Conservation (phyloP, 306 rosid species). For the Quercus rubra region DNA sequence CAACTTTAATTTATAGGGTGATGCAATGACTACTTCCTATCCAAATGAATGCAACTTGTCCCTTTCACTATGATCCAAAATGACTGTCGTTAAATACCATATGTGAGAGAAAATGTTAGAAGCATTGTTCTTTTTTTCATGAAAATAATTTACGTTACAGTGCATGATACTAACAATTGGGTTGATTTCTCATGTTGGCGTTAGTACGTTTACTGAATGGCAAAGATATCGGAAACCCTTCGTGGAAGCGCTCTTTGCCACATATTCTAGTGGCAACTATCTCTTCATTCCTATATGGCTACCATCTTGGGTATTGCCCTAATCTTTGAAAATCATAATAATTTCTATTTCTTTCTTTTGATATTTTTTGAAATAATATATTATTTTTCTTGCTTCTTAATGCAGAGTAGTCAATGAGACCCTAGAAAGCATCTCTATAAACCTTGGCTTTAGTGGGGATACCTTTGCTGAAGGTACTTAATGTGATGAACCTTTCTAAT, state of each 20-base stretch:
- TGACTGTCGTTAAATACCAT: no score
- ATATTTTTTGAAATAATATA: slow-evolving; percentile 7
- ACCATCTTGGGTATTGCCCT: slow-evolving; percentile 68
- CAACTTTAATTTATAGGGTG: no score
- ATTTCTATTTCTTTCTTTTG: slow-evolving; percentile 7
- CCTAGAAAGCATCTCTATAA: slow-evolving; percentile 74
- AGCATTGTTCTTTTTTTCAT: neutral
- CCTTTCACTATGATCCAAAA: neutral
- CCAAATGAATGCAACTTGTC: no score
- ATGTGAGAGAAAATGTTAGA: neutral
- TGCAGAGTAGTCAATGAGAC: slow-evolving; percentile 88
- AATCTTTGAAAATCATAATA: slow-evolving; percentile 20
- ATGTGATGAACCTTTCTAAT: neutral
- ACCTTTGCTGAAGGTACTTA: slow-evolving; percentile 72
- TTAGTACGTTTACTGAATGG: slow-evolving; percentile 38
- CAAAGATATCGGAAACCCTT: slow-evolving; percentile 47
- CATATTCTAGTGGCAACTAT: slow-evolving; percentile 66
- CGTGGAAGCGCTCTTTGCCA: slow-evolving; percentile 60
- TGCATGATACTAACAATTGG: slow-evolving; percentile 23
- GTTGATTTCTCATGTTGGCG: slow-evolving; percentile 26
- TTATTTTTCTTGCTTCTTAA: slow-evolving; percentile 24
- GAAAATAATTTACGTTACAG: neutral
- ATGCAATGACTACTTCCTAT: no score
- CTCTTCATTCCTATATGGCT: slow-evolving; percentile 80
- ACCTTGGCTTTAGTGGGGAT: slow-evolving; percentile 72